These are phyloP conservation scores for Claviceps quebecensis DNA, from an alignment of 2,329 filamentous ascomycete genomes.

Conservation along the genomic window DNA sequence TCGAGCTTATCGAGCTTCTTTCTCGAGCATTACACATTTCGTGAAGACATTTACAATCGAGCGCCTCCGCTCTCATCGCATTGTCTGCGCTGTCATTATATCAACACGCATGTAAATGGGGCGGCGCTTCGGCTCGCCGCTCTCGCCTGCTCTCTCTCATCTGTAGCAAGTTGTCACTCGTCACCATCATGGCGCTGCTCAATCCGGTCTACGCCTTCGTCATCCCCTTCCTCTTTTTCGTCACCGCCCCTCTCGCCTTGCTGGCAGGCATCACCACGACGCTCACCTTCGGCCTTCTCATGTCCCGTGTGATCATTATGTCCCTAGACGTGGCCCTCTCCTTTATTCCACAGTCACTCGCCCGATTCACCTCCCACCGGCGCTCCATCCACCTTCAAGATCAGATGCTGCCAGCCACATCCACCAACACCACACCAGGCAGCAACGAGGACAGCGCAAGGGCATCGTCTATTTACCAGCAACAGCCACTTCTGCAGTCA, in stretches of 20 bases:
- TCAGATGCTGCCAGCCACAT: conserved; percentile 3
- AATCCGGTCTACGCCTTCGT: conserved; percentile 42
- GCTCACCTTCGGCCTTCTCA: conserved; percentile 46
- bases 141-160: neutral
- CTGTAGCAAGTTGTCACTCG: neutral
- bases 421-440: conserved; percentile 10
- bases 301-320: conserved; percentile 44
- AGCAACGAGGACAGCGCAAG: conserved; percentile 9
- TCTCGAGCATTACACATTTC: too few relatives aligned
- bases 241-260: conserved; percentile 49
- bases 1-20: too few relatives aligned
- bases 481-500: conserved; percentile 7
- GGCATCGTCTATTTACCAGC: conserved; percentile 6
- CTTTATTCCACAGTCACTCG: conserved; percentile 41
- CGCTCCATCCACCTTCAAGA: conserved; percentile 7
- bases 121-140: neutral
- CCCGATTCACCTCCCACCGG: conserved; percentile 22
- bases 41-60: too few relatives aligned
- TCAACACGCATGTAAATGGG: neutral
- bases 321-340: conserved; percentile 49
- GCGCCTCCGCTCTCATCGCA: too few relatives aligned
- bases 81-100: too few relatives aligned
- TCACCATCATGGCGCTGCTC: conserved; percentile 33
- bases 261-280: conserved; percentile 50
- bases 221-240: conserved; percentile 46